These are phyloP conservation scores for Globisporangium mamillatum DNA, from an alignment of 352 stramenopile genomes.

Conservation along the genomic window DNA sequence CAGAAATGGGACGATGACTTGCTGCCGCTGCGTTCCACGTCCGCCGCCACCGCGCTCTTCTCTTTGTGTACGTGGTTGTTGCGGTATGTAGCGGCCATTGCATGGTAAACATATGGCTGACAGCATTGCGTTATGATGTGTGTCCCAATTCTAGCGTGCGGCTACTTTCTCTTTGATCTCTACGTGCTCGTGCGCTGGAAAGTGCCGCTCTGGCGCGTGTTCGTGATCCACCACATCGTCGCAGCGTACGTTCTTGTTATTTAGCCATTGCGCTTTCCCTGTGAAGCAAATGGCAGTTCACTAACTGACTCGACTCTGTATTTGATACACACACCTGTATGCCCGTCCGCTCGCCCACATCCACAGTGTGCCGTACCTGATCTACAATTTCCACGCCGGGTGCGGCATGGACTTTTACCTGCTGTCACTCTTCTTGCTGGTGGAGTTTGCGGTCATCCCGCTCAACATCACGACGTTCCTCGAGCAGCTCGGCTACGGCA, in stretches of 20 bases:
- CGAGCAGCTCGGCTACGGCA: conserved; percentile 72
- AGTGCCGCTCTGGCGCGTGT: conserved; percentile 76
- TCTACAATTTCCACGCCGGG: conserved; percentile 76
- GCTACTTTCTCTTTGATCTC: conserved; percentile 83
- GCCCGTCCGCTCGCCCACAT: background rate
- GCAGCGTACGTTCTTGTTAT: conserved; percentile 39
- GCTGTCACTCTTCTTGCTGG: conserved; percentile 77
- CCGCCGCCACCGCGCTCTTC: conserved; percentile 59
- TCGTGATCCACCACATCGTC: conserved; percentile 78
- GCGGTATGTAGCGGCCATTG: background rate
- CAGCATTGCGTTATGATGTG: background rate
- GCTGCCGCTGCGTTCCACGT: conserved; percentile 49
- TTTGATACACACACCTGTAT: no score
- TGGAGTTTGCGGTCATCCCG: conserved; percentile 81
- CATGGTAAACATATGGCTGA: background rate
- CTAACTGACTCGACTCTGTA: no score
- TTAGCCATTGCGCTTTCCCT: no score
- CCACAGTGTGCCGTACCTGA: conserved; percentile 68
- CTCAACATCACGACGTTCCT: conserved; percentile 82
- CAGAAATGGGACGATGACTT: conserved; percentile 68
- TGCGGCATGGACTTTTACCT: conserved; percentile 78
- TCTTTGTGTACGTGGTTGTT: conserved; percentile 61
- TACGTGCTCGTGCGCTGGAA: conserved; percentile 69
- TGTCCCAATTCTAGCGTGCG: conserved; percentile 38
- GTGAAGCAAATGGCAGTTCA: no score